These are phyloP conservation scores for Pichia gijzeniarum DNA, from an alignment of 805 yeast genomes.

Conservation along the genomic window DNA sequence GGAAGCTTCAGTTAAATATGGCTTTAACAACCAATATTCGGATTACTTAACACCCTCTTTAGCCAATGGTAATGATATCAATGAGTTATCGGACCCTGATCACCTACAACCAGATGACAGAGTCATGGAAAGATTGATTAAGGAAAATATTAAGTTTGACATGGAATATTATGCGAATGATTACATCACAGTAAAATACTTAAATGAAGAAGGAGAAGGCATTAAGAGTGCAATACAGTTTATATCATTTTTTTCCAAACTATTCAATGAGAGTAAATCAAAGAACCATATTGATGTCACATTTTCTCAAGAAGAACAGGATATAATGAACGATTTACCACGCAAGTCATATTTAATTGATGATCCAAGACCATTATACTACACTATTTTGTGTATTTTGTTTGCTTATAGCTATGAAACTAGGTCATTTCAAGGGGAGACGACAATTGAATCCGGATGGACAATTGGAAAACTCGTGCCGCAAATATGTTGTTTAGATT, in stretches of 20 bases:
- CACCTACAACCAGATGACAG: slow-evolving; percentile 50
- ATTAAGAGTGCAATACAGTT: slow-evolving; percentile 42
- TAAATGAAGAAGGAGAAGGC: slow-evolving; percentile 36
- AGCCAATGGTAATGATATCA: slow-evolving; percentile 84
- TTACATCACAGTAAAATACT: slow-evolving; percentile 52
- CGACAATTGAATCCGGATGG: slow-evolving; percentile 89
- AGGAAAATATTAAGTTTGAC: slow-evolving; percentile 74
- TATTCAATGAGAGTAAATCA: slow-evolving; percentile 31
- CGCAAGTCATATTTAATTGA: slow-evolving; percentile 51
- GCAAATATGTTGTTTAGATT: slow-evolving; percentile 67
- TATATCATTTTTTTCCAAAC: slow-evolving; percentile 41
- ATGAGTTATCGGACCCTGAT: slow-evolving; percentile 82
- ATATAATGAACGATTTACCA: slow-evolving; percentile 65
- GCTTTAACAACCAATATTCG: slow-evolving; percentile 68
- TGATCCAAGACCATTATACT: slow-evolving; percentile 49
- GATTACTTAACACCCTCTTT: slow-evolving; percentile 58
- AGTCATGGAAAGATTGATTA: slow-evolving; percentile 55
- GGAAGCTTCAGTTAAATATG: slow-evolving; percentile 43
- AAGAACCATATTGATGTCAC: slow-evolving; percentile 36
- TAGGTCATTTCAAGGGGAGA: slow-evolving; percentile 64
- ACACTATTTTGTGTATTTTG: slow-evolving; percentile 57
- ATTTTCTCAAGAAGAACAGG: slow-evolving; percentile 56
- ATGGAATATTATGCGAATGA: slow-evolving; percentile 88
- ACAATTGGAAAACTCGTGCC: slow-evolving; percentile 83
- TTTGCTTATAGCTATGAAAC: slow-evolving; percentile 73